Percentiles rank a stretch among this genome's conserved stretches.
Conservation (phyloP, 1,284 basidiomycete species). For the Ceratorhiza oryzae-sativae region DNA sequence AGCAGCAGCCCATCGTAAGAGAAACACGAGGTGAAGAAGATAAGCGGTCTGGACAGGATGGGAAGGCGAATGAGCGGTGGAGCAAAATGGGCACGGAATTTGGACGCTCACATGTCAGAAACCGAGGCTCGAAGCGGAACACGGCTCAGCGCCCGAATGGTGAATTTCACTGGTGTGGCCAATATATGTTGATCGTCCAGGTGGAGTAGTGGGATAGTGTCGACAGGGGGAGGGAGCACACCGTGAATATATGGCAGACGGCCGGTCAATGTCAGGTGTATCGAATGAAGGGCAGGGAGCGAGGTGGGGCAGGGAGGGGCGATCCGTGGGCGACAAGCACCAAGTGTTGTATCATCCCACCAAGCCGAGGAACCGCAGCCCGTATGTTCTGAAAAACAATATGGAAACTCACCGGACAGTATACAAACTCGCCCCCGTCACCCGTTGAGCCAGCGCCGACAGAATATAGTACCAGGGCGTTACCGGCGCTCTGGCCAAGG, state of each 20-base stretch:
- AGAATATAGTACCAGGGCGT: neutral
- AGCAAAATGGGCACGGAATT: neutral
- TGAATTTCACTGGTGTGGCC: neutral
- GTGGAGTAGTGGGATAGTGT: neutral
- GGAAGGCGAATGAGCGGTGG: neutral
- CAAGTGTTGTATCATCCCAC: neutral
- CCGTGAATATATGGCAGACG: neutral
- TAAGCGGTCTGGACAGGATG: neutral
- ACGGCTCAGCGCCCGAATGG: neutral
- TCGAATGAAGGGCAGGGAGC: neutral
- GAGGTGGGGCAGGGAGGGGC: neutral
- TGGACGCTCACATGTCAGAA: neutral
- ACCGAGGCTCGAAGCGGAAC: neutral
- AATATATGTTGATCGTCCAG: neutral
- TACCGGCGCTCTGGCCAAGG: neutral
- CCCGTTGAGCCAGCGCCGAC: neutral
- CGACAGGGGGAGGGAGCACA: neutral
- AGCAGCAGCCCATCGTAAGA: conserved; percentile 23
- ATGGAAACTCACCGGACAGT: neutral
- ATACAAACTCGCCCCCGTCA: neutral
- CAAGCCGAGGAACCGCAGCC: neutral
- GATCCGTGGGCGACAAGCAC: neutral
- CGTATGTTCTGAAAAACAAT: neutral
- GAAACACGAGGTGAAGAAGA: neutral
- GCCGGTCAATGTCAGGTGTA: neutral